Percentiles rank a stretch among this genome's conserved stretches.
Evolutionary conservation across 345 rosid genomes (phyloP).

Genomic region (Bruguiera sexangula): DNA sequence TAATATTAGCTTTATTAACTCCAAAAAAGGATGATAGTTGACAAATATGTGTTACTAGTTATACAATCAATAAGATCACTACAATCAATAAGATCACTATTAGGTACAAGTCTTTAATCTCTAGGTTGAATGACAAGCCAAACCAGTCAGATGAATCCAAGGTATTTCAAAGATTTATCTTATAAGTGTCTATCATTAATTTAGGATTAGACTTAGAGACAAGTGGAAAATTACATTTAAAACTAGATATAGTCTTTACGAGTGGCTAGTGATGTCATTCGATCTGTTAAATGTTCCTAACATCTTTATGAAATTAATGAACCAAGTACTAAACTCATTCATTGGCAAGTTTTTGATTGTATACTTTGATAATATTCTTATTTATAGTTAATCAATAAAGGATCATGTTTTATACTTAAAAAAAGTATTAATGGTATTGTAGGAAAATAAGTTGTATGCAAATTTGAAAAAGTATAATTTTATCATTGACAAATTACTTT

Average conservation of each 20-base stretch:
- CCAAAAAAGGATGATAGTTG: conserved; percentile 1
- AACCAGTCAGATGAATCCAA: not conserved
- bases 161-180: too few species aligned
- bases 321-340: not conserved
- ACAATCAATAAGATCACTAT: conserved; percentile 1
- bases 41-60: not conserved
- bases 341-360: not conserved
- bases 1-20: not conserved
- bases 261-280: not conserved
- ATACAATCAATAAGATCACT: conserved; percentile 1
- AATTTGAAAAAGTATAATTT: too few species aligned
- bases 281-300: not conserved
- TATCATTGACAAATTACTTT: not conserved
- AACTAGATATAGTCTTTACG: not conserved
- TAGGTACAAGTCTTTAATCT: not conserved
- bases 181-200: not conserved
- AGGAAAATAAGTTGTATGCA: too few species aligned
- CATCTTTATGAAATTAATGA: not conserved
- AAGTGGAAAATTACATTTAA: not conserved
- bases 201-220: not conserved
- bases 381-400: not conserved
- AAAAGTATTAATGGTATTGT: not conserved
- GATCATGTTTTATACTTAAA: not conserved
- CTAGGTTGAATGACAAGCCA: not conserved
- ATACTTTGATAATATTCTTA: not conserved